Percentiles rank a stretch among this genome's conserved stretches.
These are phyloP conservation scores for Periconia sp. DNA, from an alignment of 2,329 filamentous ascomycete genomes.

Conservation along the genomic window DNA sequence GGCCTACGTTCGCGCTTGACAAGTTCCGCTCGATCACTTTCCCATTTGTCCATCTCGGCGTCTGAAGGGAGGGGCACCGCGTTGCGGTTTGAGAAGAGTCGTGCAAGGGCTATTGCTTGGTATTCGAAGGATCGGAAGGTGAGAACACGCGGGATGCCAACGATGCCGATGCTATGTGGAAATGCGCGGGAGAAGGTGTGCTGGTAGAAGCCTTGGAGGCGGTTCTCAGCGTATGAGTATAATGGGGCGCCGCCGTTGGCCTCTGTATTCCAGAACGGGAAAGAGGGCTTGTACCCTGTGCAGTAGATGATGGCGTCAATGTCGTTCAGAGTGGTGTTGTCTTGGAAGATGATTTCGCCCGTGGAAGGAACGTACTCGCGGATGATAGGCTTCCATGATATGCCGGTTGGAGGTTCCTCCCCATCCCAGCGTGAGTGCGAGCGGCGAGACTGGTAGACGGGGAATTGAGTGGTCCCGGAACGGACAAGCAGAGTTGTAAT, in stretches of 20 bases:
- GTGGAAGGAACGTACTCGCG: constrained; percentile 35
- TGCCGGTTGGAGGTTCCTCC: constrained; percentile 48
- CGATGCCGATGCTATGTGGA: constrained; percentile 48
- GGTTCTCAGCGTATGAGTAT: constrained; percentile 53
- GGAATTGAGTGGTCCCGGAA: constrained; percentile 34
- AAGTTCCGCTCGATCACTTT: constrained; percentile 41
- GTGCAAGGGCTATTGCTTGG: constrained; percentile 56
- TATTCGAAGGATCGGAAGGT: constrained; percentile 61
- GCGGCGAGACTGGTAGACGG: constrained; percentile 57
- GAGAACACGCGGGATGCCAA: constrained; percentile 55
- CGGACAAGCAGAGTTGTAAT: constrained; percentile 24
- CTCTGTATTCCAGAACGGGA: constrained; percentile 52
- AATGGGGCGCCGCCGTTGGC: constrained; percentile 47
- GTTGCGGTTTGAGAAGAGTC: constrained; percentile 51
- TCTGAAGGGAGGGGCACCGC: constrained; percentile 42
- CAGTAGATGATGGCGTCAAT: constrained; percentile 36
- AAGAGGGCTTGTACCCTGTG: constrained; percentile 46
- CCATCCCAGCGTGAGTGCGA: constrained; percentile 56
- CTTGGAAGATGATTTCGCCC: constrained; percentile 27
- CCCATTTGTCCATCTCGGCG: constrained; percentile 53
- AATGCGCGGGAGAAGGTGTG: constrained; percentile 42
- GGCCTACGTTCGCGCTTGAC: constrained; percentile 38
- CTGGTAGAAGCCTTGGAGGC: constrained; percentile 49
- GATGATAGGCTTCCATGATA: constrained; percentile 59
- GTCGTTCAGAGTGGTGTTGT: constrained; percentile 21